Evolutionary conservation across 1,284 basidiomycete genomes (phyloP), one percentile per base, ranked within the genome.

Genomic region (Ustilago shanxiensis): DNA sequence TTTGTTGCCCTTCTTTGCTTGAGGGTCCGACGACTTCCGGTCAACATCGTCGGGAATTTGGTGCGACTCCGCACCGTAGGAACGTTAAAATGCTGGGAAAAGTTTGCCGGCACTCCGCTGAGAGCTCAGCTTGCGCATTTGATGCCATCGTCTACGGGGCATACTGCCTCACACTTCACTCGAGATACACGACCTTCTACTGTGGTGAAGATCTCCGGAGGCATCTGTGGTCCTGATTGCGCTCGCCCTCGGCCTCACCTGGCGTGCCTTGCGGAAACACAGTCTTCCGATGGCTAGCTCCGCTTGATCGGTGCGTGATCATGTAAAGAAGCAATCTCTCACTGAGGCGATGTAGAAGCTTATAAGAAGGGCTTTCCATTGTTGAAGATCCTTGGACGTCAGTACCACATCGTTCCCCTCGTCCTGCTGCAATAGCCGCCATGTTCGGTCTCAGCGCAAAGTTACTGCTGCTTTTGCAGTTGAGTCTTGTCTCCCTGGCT

Each of bases 401-500:
- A n/a, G 20, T 22, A 44, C 24, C 5, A 33, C 22, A 49, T 11
- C 22, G 2, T 14, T 10, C 5, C 47, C 29, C 18, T 33, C 18
- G 18, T 33, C 18, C 4, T 8, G 29, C 11, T 26, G 4, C 9
- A 20, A 3, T 1, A 29, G 16, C 24, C 28, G 54, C 11, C 10
- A 61, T 61, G 59, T 53, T 61, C 14, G 37, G 59, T 10, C 39
- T 61, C 28, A 29, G 28, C 20, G 16, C n/a, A 3, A 52, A 52
- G 59, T 51, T 61, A 8, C 22, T 62, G n/a, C 39, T 61, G 31
- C 29, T 61, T 16, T n/a, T 62, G 31, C 60, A 62, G 52, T 29
- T 62, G 41, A 37, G 60, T 20, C 52, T 62, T 3, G 60, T 35
- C 28, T 54, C 52, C 8, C 33, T 62, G 16, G 31, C 22, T 14